Conservation (phyloP, 495 filamentous ascomycete species). For the Annulohypoxylon stygium region DNA sequence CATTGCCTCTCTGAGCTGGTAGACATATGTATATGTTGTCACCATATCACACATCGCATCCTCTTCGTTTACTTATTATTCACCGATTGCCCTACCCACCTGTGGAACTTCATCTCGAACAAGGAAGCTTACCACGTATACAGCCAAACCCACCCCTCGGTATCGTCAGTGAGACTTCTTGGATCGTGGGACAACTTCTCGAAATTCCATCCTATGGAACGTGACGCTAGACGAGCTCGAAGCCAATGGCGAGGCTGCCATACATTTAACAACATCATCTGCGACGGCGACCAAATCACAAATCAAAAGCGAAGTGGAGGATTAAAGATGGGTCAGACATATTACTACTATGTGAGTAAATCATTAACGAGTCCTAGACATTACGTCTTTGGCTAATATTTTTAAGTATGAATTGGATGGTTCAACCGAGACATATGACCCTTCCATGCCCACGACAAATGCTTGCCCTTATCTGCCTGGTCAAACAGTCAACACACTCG, state of each 20-base stretch:
- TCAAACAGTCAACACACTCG: constrained; percentile 84
- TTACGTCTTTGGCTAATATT: constrained; percentile 37
- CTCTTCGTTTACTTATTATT: constrained; percentile 35
- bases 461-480: constrained; percentile 89
- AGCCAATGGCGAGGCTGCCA: constrained; percentile 89
- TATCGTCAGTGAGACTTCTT: constrained; percentile 80
- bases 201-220: constrained; percentile 80
- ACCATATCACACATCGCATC: constrained; percentile 4
- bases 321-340: constrained; percentile 90
- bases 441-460: constrained; percentile 76
- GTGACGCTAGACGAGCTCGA: constrained; percentile 74
- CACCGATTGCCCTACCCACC: constrained; percentile 25
- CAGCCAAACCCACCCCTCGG: constrained; percentile 75
- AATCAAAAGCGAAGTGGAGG: constrained; percentile 76
- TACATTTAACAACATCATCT: constrained; percentile 84
- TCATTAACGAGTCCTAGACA: constrained; percentile 18
- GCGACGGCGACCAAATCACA: constrained; percentile 74
- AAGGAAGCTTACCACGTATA: constrained; percentile 49
- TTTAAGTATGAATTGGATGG: constrained; percentile 82
- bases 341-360: constrained; percentile 89
- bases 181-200: constrained; percentile 96
- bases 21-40: constrained; percentile 19
- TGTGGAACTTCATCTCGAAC: constrained; percentile 35
- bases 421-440: constrained; percentile 78
- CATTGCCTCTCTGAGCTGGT: constrained; percentile 31